phyloP scores from a whole-genome alignment of 306 rosid species.

The Vicia villosa region DNA sequence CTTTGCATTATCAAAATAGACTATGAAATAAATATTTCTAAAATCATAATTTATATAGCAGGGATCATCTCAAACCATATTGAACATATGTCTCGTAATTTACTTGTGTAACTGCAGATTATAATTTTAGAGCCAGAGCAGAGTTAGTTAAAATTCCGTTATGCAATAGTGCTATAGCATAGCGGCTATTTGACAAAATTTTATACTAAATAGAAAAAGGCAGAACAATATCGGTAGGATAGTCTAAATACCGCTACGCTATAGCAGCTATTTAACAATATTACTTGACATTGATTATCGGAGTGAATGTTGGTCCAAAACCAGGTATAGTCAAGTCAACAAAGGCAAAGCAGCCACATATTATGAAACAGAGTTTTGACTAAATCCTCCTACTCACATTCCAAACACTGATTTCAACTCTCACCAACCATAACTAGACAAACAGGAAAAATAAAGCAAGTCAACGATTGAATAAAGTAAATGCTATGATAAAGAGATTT shows the following conservation, averaged over 20 bases:
- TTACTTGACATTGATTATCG: slow-evolving; percentile 12
- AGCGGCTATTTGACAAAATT: too few relatives aligned
- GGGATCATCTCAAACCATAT: slow-evolving; percentile 31
- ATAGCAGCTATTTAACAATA: too few relatives aligned
- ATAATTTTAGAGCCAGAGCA: slow-evolving; percentile 15
- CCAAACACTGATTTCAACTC: slow-evolving; percentile 20
- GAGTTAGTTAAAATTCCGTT: slow-evolving; percentile 4
- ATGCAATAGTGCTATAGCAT: too few relatives aligned
- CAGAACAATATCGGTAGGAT: too few relatives aligned
- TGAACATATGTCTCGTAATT: slow-evolving; percentile 3
- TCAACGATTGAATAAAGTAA: not conserved
- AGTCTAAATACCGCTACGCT: too few relatives aligned
- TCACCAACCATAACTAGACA: not conserved
- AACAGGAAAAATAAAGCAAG: not conserved
- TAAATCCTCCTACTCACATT: not conserved
- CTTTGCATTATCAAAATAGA: not conserved
- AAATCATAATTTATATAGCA: not conserved
- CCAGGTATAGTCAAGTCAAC: slow-evolving; percentile 10
- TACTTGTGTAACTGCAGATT: slow-evolving; percentile 6
- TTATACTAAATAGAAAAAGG: too few relatives aligned
- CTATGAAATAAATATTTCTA: slow-evolving; percentile 13
- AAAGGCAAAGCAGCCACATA: slow-evolving; percentile 4
- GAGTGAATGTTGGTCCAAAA: slow-evolving; percentile 7
- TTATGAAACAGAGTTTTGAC: slow-evolving; percentile 4
- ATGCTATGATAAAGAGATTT: slow-evolving; percentile 40